phyloP scores from a whole-genome alignment of 495 filamentous ascomycete species.

The Aeminium ludgeri region DNA sequence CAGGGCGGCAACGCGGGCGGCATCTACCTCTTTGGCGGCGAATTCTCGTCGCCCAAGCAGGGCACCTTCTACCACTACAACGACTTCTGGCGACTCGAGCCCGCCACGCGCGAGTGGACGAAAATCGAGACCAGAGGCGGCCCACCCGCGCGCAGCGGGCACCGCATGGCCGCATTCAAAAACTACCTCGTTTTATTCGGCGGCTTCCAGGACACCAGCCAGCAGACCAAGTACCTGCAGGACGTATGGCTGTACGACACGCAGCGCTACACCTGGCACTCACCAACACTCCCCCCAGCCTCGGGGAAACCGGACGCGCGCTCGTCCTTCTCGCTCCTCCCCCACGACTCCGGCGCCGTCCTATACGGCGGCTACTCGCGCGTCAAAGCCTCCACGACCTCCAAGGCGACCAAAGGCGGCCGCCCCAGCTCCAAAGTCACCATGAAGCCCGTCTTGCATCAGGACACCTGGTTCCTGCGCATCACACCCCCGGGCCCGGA shows the following conservation, averaged over 20 bases:
- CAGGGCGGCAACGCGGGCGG: conserved; percentile 71
- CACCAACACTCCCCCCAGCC: conserved; percentile 49
- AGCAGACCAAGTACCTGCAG: conserved; percentile 74
- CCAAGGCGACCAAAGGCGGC: conserved; percentile 46
- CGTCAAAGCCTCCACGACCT: conserved; percentile 46
- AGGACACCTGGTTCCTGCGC: conserved; percentile 85
- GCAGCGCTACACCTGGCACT: conserved; percentile 59
- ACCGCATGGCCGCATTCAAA: conserved; percentile 91
- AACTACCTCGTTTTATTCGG: conserved; percentile 60
- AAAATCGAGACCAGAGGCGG: conserved; percentile 71
- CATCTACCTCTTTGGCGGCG: conserved; percentile 82
- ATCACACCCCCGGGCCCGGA: conserved; percentile 56
- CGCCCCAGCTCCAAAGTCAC: conserved; percentile 42
- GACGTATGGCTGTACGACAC: conserved; percentile 58
- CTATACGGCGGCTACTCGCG: conserved; percentile 87
- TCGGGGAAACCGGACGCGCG: conserved; percentile 76
- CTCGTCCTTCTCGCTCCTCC: conserved; percentile 77
- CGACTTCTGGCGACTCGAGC: conserved; percentile 89
- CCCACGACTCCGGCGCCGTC: conserved; percentile 75
- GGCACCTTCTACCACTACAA: conserved; percentile 99
- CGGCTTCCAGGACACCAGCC: conserved; percentile 90
- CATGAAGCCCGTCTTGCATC: conserved; percentile 73
- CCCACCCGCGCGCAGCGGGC: conserved; percentile 78
- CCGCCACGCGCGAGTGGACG: conserved; percentile 69
- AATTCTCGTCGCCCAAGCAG: conserved; percentile 72